Evolutionary conservation across 805 yeast species (phyloP).

Genomic region (Candida silvatica): DNA sequence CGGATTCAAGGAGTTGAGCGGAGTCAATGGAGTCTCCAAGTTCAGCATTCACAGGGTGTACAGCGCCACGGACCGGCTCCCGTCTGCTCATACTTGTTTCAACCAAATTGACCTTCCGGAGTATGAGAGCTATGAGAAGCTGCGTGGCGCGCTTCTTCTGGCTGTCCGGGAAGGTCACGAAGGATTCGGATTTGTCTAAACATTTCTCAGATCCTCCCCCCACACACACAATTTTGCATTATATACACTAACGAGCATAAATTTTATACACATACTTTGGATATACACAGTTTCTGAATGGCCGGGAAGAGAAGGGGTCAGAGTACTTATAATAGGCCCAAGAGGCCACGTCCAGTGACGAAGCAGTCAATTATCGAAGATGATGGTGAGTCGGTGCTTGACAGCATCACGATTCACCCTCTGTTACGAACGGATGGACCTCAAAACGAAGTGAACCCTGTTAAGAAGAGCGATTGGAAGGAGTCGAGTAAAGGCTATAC

Average conservation of each 20-base stretch:
- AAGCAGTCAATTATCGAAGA: neutral
- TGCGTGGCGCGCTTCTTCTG: constrained; percentile 68
- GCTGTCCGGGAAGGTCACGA: constrained; percentile 94
- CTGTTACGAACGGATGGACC: constrained; percentile 10
- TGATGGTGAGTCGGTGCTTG: constrained; percentile 8
- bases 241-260: neutral
- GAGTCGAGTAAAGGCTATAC: constrained; percentile 19
- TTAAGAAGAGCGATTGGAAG: constrained; percentile 13
- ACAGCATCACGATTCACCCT: constrained; percentile 23
- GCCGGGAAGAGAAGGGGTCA: neutral
- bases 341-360: neutral
- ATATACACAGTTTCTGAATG: neutral
- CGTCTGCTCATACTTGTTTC: constrained; percentile 95
- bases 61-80: constrained; percentile 78
- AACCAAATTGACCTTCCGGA: constrained; percentile 93
- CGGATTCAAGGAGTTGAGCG: constrained; percentile 86
- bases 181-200: constrained; percentile 81
- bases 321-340: too few species aligned
- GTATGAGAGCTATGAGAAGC: constrained; percentile 79
- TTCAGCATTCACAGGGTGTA: constrained; percentile 87
- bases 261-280: neutral
- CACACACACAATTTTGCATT: neutral
- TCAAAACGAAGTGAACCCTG: constrained; percentile 11
- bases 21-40: constrained; percentile 77
- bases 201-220: neutral